phyloP scores from a whole-genome alignment of 2,329 filamentous ascomycete species.

The Alternaria rosae region DNA sequence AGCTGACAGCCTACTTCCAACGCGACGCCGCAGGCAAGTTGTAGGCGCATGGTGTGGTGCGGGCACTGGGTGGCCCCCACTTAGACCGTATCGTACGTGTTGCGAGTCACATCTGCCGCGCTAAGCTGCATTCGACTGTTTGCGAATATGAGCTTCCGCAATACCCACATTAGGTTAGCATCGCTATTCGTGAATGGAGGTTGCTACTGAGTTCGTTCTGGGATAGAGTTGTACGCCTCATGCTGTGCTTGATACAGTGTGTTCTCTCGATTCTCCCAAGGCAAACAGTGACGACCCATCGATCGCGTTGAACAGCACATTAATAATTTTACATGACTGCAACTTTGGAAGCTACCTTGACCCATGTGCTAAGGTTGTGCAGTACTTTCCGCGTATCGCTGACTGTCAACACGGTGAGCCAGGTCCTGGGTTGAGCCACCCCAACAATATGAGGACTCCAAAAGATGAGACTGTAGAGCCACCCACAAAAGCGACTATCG shows the following conservation, averaged over 20 bases:
- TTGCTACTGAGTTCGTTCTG: not conserved
- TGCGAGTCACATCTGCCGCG: not conserved
- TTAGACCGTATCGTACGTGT: not conserved
- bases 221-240: not conserved
- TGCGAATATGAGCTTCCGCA: not conserved
- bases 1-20: slow-evolving; percentile 23
- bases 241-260: too few relatives aligned
- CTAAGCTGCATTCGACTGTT: not conserved
- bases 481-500: not conserved
- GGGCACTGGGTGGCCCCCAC: not conserved
- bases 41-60: not conserved
- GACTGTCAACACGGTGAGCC: too few relatives aligned
- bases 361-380: too few relatives aligned
- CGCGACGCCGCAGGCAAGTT: slow-evolving; percentile 1
- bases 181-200: not conserved
- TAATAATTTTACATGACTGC: too few relatives aligned
- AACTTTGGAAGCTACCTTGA: too few relatives aligned
- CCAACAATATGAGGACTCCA: too few relatives aligned
- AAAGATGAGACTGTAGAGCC: not conserved
- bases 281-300: too few relatives aligned
- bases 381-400: too few relatives aligned
- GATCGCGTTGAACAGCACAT: too few relatives aligned
- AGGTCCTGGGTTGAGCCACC: too few relatives aligned
- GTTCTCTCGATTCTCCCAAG: too few relatives aligned
- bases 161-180: not conserved